A percentile compares a stretch with the other conserved stretches of the same genome.
These are phyloP conservation scores for Tolypocladium ovalisporum DNA, from an alignment of 2,329 filamentous ascomycete species.

Conservation along the genomic window DNA sequence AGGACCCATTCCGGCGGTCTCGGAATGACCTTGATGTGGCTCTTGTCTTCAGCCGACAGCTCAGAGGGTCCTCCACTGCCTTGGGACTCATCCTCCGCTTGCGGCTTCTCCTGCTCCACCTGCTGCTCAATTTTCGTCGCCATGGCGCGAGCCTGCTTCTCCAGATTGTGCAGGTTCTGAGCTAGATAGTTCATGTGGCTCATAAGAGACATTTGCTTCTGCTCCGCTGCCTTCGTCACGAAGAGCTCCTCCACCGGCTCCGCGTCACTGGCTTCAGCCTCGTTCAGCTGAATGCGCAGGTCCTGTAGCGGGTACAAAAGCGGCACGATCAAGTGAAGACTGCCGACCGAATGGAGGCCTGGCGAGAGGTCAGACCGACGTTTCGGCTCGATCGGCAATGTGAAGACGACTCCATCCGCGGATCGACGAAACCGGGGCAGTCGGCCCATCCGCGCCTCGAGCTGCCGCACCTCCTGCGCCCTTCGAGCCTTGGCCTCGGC, in stretches of 20 bases:
- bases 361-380: constrained; percentile 49
- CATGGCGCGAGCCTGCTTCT: constrained; percentile 36
- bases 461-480: constrained; percentile 56
- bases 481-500: constrained; percentile 51
- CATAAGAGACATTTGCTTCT: constrained; percentile 53
- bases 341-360: constrained; percentile 49
- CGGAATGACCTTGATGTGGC: constrained; percentile 61
- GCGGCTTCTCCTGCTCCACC: neutral
- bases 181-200: constrained; percentile 65
- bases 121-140: constrained; percentile 7
- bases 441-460: constrained; percentile 65
- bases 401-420: constrained; percentile 59
- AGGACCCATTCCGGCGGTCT: constrained; percentile 66
- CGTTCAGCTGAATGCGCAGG: constrained; percentile 54
- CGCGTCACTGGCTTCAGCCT: constrained; percentile 48
- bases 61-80: constrained; percentile 5
- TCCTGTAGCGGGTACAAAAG: constrained; percentile 60
- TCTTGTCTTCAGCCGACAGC: constrained; percentile 32
- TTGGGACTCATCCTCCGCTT: constrained; percentile 1
- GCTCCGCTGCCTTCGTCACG: constrained; percentile 41
- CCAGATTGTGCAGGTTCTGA: constrained; percentile 58
- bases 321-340: constrained; percentile 59
- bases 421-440: constrained; percentile 57
- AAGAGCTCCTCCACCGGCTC: constrained; percentile 57
- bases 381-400: constrained; percentile 57